Percentiles rank a stretch among this genome's conserved stretches.
These are phyloP conservation scores for Dianthus caryophyllus DNA, from an alignment of 148 eudicot species.

Conservation along the genomic window DNA sequence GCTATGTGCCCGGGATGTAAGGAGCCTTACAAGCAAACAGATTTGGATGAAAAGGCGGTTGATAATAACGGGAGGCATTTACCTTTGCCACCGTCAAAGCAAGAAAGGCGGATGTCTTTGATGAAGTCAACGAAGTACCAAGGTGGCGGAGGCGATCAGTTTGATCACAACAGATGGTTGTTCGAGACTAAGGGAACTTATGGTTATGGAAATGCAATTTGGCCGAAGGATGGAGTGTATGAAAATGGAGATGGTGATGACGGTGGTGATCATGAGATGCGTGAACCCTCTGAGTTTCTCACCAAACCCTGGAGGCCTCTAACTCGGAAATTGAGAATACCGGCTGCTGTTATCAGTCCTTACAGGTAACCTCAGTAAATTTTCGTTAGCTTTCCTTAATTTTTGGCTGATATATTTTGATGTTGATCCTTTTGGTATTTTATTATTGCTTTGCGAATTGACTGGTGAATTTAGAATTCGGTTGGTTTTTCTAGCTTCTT, in stretches of 20 bases:
- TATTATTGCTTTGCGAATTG: neutral
- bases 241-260: conserved; percentile 35
- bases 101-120: conserved; percentile 77
- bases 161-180: conserved; percentile 92
- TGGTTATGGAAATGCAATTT: conserved; percentile 93
- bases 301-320: conserved; percentile 95
- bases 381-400: neutral
- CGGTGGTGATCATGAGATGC: conserved; percentile 31
- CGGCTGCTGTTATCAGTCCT: conserved; percentile 87
- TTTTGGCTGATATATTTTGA: neutral
- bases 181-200: conserved; percentile 96
- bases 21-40: conserved; percentile 66
- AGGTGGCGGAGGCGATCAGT: conserved; percentile 43
- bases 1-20: conserved; percentile 92
- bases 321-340: conserved; percentile 80
- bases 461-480: neutral
- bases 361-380: conserved; percentile 49
- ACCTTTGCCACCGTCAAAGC: conserved; percentile 65
- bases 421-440: neutral
- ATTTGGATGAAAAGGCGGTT: conserved; percentile 58
- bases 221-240: conserved; percentile 66
- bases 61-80: conserved; percentile 32
- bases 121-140: conserved; percentile 71
- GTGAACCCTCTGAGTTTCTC: conserved; percentile 54
- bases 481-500: conserved; percentile 1